Base-by-base conservation (phyloP, 441 rosid genomes). In the Corymbia calophylla region DNA sequence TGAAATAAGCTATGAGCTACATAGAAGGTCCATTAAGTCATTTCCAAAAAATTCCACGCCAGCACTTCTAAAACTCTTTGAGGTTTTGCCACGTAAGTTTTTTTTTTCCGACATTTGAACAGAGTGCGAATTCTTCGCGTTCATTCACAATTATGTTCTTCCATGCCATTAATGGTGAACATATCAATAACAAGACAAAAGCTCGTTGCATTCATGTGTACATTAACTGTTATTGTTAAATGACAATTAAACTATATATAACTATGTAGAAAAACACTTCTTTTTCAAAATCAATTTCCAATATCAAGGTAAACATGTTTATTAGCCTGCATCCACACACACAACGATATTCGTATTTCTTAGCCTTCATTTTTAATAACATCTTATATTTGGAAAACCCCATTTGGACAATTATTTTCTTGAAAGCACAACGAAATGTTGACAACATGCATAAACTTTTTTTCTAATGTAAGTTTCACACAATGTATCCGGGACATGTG, bases 401-500 rank as follows among this genome's bases (percentile, higher is more conserved):
- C 3, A 0, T 68, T 68, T 0, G 13, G 25, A 32, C 47, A 68
- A 18, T 68, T 68, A 32, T 32, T 68, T 68, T 68, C 80, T 0
- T 0, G 18, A 68, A 68, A 68, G 27, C 80, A 32, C 44, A 18
- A 32, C 2, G 13, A 68, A 32, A 17, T 44, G 32, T 66, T 17
- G 4, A 68, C 18, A 68, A 32, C 12, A 32, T 32, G 18, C 14
- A 68, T 32, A 0, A 0, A 31, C 23, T 32, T 68, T 17, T 10
- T 66, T 31, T 7, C 2, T 66, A 39, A 35, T 31, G 77, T 31
- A 18, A 1, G 2, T 66, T 31, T 31, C 0, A 31, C 10, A 31
- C 12, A 8, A 31, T 0, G 2, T 8, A 31, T 8, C 0, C 6
- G 0, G 2, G 1, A 1, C 2, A 0, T 0, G 6, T 17, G 7